Percentiles rank a stretch among this genome's conserved stretches.
phyloP scores from a whole-genome alignment of 129 eudicot species.

The Flaveria ramosissima region DNA sequence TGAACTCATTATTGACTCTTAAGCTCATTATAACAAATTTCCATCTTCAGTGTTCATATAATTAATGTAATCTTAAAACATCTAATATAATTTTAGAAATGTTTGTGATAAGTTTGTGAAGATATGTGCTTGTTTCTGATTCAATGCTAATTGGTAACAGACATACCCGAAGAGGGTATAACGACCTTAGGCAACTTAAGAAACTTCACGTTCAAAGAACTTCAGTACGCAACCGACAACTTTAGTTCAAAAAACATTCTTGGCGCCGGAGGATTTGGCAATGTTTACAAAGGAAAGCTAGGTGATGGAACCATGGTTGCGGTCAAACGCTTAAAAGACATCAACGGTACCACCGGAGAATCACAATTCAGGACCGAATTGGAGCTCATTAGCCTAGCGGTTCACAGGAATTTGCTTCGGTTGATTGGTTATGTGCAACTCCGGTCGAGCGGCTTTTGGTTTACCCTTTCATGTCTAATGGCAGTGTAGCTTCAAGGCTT shows the following conservation, averaged over 20 bases:
- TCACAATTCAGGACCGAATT: constrained; percentile 82
- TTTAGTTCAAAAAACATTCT: constrained; percentile 92
- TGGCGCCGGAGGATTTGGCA: constrained; percentile 94
- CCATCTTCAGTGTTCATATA: neutral
- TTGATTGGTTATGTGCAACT: constrained; percentile 80
- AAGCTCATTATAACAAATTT: neutral
- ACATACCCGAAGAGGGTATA: constrained; percentile 70
- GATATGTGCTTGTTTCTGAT: neutral
- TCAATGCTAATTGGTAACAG: constrained; percentile 34
- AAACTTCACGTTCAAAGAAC: constrained; percentile 77
- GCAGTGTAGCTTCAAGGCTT: constrained; percentile 93
- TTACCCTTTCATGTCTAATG: constrained; percentile 97
- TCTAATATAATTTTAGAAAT: neutral
- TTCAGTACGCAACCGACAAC: constrained; percentile 65
- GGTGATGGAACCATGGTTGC: constrained; percentile 85
- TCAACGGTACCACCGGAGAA: constrained; percentile 78
- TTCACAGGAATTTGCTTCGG: constrained; percentile 83
- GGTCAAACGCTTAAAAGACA: constrained; percentile 82
- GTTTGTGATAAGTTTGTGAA: neutral
- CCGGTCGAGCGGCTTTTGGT: constrained; percentile 80
- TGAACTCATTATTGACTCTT: neutral
- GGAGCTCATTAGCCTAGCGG: constrained; percentile 92
- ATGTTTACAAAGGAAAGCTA: constrained; percentile 80
- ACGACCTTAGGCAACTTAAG: constrained; percentile 71
- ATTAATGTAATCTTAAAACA: neutral